Evolutionary conservation across 441 rosid species (phyloP).

Genomic region (Brassica balearica): DNA sequence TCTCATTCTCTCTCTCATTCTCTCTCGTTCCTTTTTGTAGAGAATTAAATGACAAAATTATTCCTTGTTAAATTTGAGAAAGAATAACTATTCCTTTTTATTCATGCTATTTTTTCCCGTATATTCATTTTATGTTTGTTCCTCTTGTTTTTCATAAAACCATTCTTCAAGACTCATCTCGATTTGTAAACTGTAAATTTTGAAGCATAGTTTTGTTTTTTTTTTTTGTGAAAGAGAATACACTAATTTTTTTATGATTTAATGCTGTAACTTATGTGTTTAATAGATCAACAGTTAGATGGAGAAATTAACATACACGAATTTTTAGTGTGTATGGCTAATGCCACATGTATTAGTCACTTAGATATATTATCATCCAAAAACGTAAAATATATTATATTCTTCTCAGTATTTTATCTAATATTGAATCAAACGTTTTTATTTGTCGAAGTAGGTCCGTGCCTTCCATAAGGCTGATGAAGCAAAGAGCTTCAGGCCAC

Average conservation of each 20-base stretch:
- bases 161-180: background rate
- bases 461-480: background rate
- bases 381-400: background rate
- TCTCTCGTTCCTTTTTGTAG: no score
- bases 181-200: no score
- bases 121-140: no score
- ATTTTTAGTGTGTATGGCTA: background rate
- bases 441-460: background rate
- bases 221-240: background rate
- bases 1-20: no score
- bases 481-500: background rate
- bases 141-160: background rate
- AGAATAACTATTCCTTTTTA: no score
- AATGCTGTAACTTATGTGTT: background rate
- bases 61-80: no score
- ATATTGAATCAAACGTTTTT: no score
- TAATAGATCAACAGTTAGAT: background rate
- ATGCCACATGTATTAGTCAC: background rate
- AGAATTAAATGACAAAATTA: no score
- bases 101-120: no score
- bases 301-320: background rate
- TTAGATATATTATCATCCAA: slow-evolving; percentile 23
- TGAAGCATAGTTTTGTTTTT: no score
- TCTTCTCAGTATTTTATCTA: no score
- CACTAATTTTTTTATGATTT: no score